Evolutionary conservation across 768 basidiomycete genomes (phyloP).

Genomic region (Postia placenta): DNA sequence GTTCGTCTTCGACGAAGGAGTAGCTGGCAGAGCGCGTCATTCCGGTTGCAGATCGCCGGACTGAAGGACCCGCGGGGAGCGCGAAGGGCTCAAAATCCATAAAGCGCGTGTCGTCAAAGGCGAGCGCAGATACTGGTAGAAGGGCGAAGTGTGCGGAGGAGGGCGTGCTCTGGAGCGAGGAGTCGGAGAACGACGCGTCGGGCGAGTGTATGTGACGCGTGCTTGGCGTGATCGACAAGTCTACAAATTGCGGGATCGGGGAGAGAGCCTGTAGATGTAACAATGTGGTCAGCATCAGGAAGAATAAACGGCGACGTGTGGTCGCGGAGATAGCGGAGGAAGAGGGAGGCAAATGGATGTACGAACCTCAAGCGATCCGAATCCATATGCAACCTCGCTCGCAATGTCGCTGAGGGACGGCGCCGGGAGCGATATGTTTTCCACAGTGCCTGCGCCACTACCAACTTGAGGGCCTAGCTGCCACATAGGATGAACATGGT

Average conservation of each 20-base stretch:
- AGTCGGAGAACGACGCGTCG: slow-evolving; percentile 16
- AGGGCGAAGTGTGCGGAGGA: slow-evolving; percentile 10
- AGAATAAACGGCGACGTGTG: too few species aligned
- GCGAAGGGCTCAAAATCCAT: slow-evolving; percentile 7
- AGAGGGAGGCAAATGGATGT: not conserved
- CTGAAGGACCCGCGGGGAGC: not conserved
- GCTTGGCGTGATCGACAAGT: slow-evolving; percentile 49
- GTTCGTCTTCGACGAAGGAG: slow-evolving; percentile 20
- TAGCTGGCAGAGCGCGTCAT: slow-evolving; percentile 20
- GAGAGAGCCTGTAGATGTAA: slow-evolving; percentile 27
- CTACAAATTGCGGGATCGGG: slow-evolving; percentile 40
- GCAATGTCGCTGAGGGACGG: slow-evolving; percentile 14
- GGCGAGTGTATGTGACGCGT: slow-evolving; percentile 33
- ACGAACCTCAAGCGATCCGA: slow-evolving; percentile 17
- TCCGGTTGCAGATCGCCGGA: too few species aligned
- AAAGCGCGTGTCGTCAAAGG: slow-evolving; percentile 22
- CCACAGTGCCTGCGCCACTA: slow-evolving; percentile 2
- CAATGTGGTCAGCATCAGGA: slow-evolving; percentile 11
- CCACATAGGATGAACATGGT: not conserved
- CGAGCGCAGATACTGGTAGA: not conserved
- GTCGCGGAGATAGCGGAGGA: not conserved
- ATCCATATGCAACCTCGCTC: slow-evolving; percentile 9
- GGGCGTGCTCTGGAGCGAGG: slow-evolving; percentile 15
- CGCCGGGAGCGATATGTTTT: not conserved
- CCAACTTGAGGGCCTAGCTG: slow-evolving; percentile 7